Base-by-base conservation (phyloP, 441 rosid species). In the Pelargonium cotyledonis region DNA sequence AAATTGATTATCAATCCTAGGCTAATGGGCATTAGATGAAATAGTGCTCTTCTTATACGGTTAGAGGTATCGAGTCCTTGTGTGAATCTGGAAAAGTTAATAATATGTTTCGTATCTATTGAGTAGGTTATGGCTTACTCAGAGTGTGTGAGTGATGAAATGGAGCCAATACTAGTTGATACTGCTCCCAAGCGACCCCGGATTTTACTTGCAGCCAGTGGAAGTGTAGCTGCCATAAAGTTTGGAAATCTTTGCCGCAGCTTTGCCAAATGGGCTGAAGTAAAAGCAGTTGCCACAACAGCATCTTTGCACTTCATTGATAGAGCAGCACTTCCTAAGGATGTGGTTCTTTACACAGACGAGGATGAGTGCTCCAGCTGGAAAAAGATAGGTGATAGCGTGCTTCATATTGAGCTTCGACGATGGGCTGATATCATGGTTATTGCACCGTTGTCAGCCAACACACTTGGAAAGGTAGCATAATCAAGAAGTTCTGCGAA, bases 161-260 rank as follows among this genome's bases (percentile, higher is more conserved):
- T 67, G 65, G 83, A 74, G 70, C 31, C 47, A 18, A 58, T 63
- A 23, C 85, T 68, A 61, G 79, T 69, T 16, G 81, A 73, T 12
- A 57, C 64, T 58, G 31, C 68, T 70, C 72, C 80, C 2, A 80
- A 87, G 78, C 88, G 81, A 67, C 89, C 88, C 0, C 84, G 87
- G 63, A 83, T 92, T 35, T 76, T 88, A 49, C 85, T 92, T 18
- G 98, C 89, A 46, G 95, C 95, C 18, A 84, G 95, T 75, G 96
- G 98, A 73, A 88, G 96, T 75, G 96, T 87, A 58, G 96, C 98
- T 26, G 93, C 98, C n/a, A 84, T 90, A 63, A 88, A 90, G 77
- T 88, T 92, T 73, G 93, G 84, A 5, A 86, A 88, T 76, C 86
- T 92, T 31, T 87, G 95, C 78, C 91, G 81, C 62, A 83, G 87